Conservation (phyloP, 2,329 filamentous ascomycete genomes). For the Pseudocercospora cruenta region DNA sequence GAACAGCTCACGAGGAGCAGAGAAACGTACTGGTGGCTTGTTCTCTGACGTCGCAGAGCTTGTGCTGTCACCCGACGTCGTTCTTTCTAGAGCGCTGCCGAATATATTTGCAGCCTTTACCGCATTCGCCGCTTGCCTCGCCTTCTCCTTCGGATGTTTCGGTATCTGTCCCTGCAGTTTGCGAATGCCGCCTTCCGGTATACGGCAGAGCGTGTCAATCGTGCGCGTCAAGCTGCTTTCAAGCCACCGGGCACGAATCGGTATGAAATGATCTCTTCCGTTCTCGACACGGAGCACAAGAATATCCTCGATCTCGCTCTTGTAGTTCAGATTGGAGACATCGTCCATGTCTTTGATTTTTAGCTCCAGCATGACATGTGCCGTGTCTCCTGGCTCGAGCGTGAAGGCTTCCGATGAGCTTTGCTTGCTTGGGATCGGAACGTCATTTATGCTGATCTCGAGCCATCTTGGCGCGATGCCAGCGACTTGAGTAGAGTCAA, state of each 20-base stretch:
- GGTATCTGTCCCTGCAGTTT: conserved; percentile 65
- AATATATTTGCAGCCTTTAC: conserved; percentile 23
- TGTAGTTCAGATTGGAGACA: conserved; percentile 68
- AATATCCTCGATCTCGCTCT: conserved; percentile 76
- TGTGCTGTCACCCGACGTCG: conserved; percentile 10
- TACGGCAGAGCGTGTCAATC: conserved; percentile 82
- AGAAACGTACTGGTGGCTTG: conserved; percentile 65
- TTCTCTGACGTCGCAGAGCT: conserved; percentile 16
- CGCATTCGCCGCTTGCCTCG: conserved; percentile 22
- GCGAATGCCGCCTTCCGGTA: conserved; percentile 78
- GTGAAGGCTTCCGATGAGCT: conserved; percentile 57
- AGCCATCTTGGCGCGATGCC: conserved; percentile 68
- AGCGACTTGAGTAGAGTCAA: conserved; percentile 47
- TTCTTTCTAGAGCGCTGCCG: conserved; percentile 11
- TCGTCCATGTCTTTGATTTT: conserved; percentile 66
- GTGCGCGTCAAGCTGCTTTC: conserved; percentile 82
- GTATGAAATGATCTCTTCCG: conserved; percentile 90
- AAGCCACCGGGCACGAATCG: conserved; percentile 76
- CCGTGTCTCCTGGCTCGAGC: conserved; percentile 82
- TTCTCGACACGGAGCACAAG: conserved; percentile 80
- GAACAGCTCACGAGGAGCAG: conserved; percentile 86
- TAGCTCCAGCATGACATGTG: conserved; percentile 69
- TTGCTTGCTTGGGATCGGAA: conserved; percentile 24
- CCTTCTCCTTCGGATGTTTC: conserved; percentile 29
- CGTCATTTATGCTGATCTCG: conserved; percentile 51